A percentile compares a stretch with the other conserved stretches of the same genome.
phyloP scores from a whole-genome alignment of 768 basidiomycete genomes.

The Mycena olivaceomarginata region DNA sequence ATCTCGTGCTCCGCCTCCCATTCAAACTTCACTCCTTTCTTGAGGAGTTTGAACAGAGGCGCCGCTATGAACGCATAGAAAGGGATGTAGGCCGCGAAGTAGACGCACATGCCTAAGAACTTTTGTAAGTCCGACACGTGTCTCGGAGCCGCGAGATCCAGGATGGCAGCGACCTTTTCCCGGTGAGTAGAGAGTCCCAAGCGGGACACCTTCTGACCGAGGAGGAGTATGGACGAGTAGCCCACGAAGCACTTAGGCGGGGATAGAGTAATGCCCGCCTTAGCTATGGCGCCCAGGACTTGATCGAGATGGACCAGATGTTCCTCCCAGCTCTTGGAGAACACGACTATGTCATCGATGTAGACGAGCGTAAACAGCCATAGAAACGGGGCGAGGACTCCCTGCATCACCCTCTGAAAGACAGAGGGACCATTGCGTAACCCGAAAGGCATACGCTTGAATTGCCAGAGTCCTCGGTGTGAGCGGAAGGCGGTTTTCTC shows the following conservation, averaged over 20 bases:
- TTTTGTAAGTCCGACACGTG: constrained; percentile 45
- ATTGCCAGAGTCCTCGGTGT: constrained; percentile 34
- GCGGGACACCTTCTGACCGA: too few species aligned
- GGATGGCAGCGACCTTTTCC: constrained; percentile 50
- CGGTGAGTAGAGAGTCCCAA: constrained; percentile 40
- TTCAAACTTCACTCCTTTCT: too few species aligned
- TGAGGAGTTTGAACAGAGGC: too few species aligned
- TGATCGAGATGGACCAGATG: constrained; percentile 44
- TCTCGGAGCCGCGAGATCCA: constrained; percentile 26
- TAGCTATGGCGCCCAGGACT: constrained; percentile 45
- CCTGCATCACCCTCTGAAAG: too few species aligned
- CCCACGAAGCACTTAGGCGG: too few species aligned
- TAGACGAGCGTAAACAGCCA: neutral
- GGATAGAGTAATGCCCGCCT: constrained; percentile 4
- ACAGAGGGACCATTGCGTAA: too few species aligned
- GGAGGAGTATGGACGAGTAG: too few species aligned
- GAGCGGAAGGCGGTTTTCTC: constrained; percentile 55
- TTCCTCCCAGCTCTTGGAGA: constrained; percentile 42
- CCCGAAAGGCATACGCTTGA: too few species aligned
- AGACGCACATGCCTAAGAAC: constrained; percentile 52
- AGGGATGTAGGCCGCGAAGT: constrained; percentile 53
- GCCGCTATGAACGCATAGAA: constrained; percentile 48
- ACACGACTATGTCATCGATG: constrained; percentile 49
- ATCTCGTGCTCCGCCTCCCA: too few species aligned
- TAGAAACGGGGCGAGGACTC: too few species aligned